Conservation (phyloP, 169 alveolate species). For the Plasmodium coatneyi region DNA sequence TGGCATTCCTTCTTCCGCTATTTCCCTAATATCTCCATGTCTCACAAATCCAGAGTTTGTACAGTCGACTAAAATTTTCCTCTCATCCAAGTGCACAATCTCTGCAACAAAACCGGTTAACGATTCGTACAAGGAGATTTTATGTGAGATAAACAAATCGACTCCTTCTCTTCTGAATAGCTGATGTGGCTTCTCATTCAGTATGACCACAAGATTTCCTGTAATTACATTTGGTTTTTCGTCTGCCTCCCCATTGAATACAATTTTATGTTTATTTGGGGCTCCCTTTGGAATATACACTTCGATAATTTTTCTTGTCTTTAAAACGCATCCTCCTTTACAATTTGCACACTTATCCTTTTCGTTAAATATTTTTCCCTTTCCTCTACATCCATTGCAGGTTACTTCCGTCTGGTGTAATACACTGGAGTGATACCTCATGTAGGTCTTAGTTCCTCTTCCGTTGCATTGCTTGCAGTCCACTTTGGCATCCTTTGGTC, state of each 20-base stretch:
- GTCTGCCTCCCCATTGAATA: constrained; percentile 96
- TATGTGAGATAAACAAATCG: constrained; percentile 92
- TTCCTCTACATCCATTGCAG: constrained; percentile 93
- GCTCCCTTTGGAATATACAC: constrained; percentile 96
- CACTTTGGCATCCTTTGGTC: constrained; percentile 93
- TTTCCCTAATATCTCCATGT: constrained; percentile 90
- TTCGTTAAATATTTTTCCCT: constrained; percentile 90
- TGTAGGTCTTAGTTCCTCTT: constrained; percentile 90
- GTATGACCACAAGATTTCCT: constrained; percentile 92
- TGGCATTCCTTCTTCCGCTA: constrained; percentile 97
- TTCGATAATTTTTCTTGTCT: constrained; percentile 93
- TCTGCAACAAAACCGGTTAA: constrained; percentile 94
- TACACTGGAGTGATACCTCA: constrained; percentile 93
- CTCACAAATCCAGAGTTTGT: constrained; percentile 57
- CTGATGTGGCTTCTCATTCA: constrained; percentile 90
- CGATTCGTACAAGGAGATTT: constrained; percentile 94
- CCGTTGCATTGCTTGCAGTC: constrained; percentile 97
- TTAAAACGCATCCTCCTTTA: constrained; percentile 90
- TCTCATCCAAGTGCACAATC: constrained; percentile 95
- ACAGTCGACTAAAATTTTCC: constrained; percentile 72
- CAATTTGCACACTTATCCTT: constrained; percentile 93
- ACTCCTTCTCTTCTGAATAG: constrained; percentile 95
- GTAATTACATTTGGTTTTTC: constrained; percentile 95
- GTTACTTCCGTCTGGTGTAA: constrained; percentile 92
- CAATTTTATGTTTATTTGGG: constrained; percentile 94